These are phyloP conservation scores for Angomonas desouzai DNA, from an alignment of 208 protist species.

Conservation along the genomic window DNA sequence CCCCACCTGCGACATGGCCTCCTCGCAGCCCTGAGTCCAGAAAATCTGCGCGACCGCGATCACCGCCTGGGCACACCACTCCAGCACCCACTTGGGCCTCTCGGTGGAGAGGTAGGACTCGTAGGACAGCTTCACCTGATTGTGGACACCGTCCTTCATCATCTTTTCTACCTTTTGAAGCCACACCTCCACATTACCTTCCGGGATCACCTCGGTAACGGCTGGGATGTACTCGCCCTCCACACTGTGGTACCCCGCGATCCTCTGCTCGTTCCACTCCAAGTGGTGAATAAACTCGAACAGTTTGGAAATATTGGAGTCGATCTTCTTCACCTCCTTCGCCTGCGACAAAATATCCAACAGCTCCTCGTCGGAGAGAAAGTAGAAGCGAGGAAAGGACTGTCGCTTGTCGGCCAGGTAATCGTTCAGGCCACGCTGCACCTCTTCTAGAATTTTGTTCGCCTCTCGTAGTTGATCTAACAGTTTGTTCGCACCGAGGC, in stretches of 20 bases:
- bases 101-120: constrained; percentile 57
- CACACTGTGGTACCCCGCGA: constrained; percentile 91
- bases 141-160: constrained; percentile 90
- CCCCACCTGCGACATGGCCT: constrained; percentile 67
- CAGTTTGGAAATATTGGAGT: constrained; percentile 94
- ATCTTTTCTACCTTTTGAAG: constrained; percentile 92
- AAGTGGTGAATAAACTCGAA: constrained; percentile 93
- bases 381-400: constrained; percentile 94
- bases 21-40: constrained; percentile 94
- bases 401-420: constrained; percentile 96
- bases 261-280: constrained; percentile 77
- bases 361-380: constrained; percentile 92
- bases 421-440: constrained; percentile 96
- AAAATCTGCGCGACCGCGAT: constrained; percentile 91
- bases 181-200: constrained; percentile 96
- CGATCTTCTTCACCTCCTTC: constrained; percentile 94
- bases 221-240: constrained; percentile 93
- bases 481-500: constrained; percentile 91
- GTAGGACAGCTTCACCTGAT: constrained; percentile 64
- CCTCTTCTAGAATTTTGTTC: constrained; percentile 94
- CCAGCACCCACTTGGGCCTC: constrained; percentile 86
- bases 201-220: constrained; percentile 74
- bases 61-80: constrained; percentile 91
- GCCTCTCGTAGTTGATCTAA: constrained; percentile 92
- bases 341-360: constrained; percentile 96